Evolutionary conservation across 2,329 filamentous ascomycete genomes (phyloP).

Genomic region (Zymoseptoria ardabiliae): DNA sequence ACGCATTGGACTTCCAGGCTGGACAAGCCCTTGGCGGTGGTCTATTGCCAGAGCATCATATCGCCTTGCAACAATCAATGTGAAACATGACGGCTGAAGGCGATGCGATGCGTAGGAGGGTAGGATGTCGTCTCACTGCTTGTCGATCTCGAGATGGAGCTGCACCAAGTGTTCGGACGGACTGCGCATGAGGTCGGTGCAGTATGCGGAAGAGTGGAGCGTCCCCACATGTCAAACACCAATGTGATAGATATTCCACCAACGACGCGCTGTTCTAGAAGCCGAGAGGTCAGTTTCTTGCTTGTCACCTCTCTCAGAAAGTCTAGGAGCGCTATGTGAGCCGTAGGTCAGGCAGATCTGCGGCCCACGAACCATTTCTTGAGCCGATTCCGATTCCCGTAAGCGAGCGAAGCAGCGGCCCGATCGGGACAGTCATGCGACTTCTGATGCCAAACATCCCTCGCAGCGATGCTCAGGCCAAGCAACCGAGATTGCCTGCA

Average conservation of each 20-base stretch:
- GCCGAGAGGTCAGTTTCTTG: not conserved
- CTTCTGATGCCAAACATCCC: not conserved
- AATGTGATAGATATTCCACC: not conserved
- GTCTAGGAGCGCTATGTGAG: not conserved
- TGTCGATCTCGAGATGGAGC: not conserved
- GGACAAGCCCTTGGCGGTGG: not conserved
- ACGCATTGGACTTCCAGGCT: not conserved
- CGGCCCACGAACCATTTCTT: not conserved
- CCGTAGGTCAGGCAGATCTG: not conserved
- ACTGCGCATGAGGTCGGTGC: not conserved
- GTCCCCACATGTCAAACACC: not conserved
- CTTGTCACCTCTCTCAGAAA: not conserved
- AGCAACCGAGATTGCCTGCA: not conserved
- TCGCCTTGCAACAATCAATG: not conserved
- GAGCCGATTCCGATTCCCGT: not conserved
- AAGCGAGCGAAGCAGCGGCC: not conserved
- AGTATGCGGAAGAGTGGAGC: not conserved
- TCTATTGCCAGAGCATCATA: not conserved
- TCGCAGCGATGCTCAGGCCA: not conserved
- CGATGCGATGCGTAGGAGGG: not conserved
- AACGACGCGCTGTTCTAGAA: not conserved
- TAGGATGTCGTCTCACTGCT: no score
- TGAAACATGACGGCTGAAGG: not conserved
- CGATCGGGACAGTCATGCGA: not conserved
- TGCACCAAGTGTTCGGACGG: not conserved